Base-by-base conservation (phyloP, 2,329 filamentous ascomycete genomes). In the Cladosporium sp. region DNA sequence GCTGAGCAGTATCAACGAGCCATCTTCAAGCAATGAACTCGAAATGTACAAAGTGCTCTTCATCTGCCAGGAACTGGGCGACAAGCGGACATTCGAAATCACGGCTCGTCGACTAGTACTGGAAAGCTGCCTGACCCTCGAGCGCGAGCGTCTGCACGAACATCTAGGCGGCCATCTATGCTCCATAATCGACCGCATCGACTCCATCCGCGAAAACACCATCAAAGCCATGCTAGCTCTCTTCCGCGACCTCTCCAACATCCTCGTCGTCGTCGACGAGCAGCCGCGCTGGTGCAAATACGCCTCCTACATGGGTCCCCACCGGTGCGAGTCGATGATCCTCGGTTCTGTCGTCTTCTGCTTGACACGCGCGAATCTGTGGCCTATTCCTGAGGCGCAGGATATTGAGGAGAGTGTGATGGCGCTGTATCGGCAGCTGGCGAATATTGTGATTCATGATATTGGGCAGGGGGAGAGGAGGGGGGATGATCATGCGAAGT, bases 321-420 rank as follows among this genome's bases (percentile, higher is more conserved):
- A 78, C 58, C 69, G 73, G 10, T 78, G 76, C 65, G 77, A 78
- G 43, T 78, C 75, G 25, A 78, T 77, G 75, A 77, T 78, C 10
- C 68, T 78, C 0, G 75, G 76, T 1, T 78, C 76, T 1, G 70
- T 77, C 64, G 75, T 73, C 0, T 78, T 77, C 21, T 77, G 76
- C 56, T 72, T 78, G 5, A 71, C 72, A 13, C 67, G 75, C 26
- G 75, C 75, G 4, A 71, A 72, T 7, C 71, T 77, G 3, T 78
- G 75, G 76, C 76, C 76, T 2, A 46, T 69, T 16, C 66, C 66
- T 4, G 28, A 30, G 5, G 18, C 54, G 30, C 54, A 57, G 5
- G 39, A 62, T 18, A 34, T 66, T 11, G 21, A 64, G 1, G 63
- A 68, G 18, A 67, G 63, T 30, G 61, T 67, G 6, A 30, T 63